phyloP scores from a whole-genome alignment of 202 grass and related monocot species.

The Saccharum hybrid region DNA sequence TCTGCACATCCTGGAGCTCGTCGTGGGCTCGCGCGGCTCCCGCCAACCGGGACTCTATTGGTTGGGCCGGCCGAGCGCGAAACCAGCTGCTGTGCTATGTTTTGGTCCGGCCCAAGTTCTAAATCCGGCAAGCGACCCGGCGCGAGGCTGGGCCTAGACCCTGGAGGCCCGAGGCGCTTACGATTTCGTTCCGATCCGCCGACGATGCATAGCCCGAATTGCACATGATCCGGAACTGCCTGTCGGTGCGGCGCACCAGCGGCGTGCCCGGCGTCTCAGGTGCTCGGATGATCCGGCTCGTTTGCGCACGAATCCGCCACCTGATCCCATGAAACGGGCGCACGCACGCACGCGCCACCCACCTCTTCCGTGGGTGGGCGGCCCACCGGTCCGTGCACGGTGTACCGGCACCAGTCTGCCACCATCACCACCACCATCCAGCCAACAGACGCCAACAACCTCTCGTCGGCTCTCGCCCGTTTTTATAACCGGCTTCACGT shows the following conservation, averaged over 20 bases:
- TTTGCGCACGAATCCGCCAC: background rate
- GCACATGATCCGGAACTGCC: too few species aligned
- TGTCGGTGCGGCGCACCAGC: background rate
- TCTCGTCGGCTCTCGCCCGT: background rate
- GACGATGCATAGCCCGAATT: too few species aligned
- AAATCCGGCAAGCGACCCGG: background rate
- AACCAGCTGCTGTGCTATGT: too few species aligned
- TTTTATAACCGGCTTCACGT: conserved; percentile 29
- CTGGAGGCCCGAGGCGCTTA: background rate
- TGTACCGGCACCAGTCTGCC: background rate
- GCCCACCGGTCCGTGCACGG: conserved; percentile 5
- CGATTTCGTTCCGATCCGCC: background rate
- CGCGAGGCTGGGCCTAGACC: background rate
- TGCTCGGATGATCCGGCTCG: background rate
- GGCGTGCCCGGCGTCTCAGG: background rate
- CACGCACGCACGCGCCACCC: background rate
- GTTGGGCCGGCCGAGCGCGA: background rate
- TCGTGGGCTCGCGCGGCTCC: too few species aligned
- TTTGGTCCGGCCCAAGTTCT: background rate
- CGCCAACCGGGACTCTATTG: background rate
- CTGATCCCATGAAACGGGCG: background rate
- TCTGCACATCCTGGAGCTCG: too few species aligned
- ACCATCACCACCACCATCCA: background rate
- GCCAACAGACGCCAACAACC: background rate
- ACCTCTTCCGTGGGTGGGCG: background rate